phyloP scores from a whole-genome alignment of 2,329 filamentous ascomycete genomes.

The Alternaria triticina region DNA sequence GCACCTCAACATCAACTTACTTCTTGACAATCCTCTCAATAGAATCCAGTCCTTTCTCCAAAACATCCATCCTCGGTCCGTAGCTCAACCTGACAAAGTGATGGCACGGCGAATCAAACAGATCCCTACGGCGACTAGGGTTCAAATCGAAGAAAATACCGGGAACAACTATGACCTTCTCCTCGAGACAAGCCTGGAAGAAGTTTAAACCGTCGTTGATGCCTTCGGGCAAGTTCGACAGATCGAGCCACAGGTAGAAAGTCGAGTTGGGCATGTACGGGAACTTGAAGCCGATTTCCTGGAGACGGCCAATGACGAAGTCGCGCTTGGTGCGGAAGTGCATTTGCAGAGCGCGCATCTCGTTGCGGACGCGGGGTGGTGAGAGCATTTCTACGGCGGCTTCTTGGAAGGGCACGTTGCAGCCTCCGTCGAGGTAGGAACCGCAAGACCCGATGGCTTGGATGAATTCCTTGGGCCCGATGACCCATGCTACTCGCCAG shows the following conservation, averaged over 20 bases:
- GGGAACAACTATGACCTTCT: conserved; percentile 95
- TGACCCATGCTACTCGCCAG: conserved; percentile 95
- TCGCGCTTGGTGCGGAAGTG: conserved; percentile 96
- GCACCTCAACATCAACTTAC: conserved; percentile 30
- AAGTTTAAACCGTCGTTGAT: conserved; percentile 96
- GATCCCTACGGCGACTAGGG: conserved; percentile 82
- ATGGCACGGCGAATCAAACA: conserved; percentile 95
- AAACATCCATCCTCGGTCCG: conserved; percentile 49
- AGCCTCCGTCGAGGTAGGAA: conserved; percentile 91
- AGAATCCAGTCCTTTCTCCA: conserved; percentile 49
- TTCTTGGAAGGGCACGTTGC: conserved; percentile 94
- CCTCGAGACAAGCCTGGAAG: conserved; percentile 89
- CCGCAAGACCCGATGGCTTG: conserved; percentile 91
- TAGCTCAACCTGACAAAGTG: conserved; percentile 53
- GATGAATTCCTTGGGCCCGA: conserved; percentile 96
- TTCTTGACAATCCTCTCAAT: conserved; percentile 50
- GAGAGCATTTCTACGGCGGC: conserved; percentile 94
- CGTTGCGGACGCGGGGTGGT: conserved; percentile 75
- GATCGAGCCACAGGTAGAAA: conserved; percentile 86
- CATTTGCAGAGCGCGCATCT: conserved; percentile 87
- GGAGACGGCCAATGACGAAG: conserved; percentile 80
- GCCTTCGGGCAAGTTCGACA: conserved; percentile 71
- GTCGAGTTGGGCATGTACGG: conserved; percentile 83
- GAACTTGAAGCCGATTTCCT: conserved; percentile 86
- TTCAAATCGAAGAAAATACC: conserved; percentile 99